A percentile compares a stretch with the other conserved stretches of the same genome.
These are phyloP conservation scores for Phytophthora brassicae DNA, from an alignment of 352 stramenopile genomes.

Conservation along the genomic window DNA sequence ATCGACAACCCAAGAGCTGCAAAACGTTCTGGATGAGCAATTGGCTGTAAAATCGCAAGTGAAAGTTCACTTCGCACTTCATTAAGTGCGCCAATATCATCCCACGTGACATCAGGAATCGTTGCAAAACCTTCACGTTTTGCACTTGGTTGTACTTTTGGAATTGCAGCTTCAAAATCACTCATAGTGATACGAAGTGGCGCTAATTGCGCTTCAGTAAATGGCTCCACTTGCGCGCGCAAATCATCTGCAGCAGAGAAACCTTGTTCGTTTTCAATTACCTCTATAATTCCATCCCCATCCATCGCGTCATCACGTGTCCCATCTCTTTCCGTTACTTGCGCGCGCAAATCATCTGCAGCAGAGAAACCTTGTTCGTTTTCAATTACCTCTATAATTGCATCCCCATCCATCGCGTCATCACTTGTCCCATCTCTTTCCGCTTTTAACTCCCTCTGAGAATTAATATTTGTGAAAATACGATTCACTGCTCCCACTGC, in stretches of 20 bases:
- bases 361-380: too few relatives aligned
- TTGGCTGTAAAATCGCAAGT: slow-evolving; percentile 97
- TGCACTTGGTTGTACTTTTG: slow-evolving; percentile 97
- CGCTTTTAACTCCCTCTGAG: slow-evolving; percentile 12
- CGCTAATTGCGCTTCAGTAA: slow-evolving; percentile 90
- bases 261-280: too few relatives aligned
- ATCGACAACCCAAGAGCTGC: slow-evolving; percentile 94
- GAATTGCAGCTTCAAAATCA: slow-evolving; percentile 96
- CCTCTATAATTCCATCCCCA: slow-evolving; percentile 10
- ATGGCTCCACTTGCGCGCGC: slow-evolving; percentile 66
- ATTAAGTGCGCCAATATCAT: slow-evolving; percentile 95
- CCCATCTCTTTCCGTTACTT: slow-evolving; percentile 25
- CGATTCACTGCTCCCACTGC: slow-evolving; percentile 97
- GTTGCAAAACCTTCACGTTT: slow-evolving; percentile 99
- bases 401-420: slow-evolving; percentile 25
- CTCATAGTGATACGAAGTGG: slow-evolving; percentile 95
- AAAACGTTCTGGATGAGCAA: slow-evolving; percentile 96
- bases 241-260: slow-evolving; percentile 68
- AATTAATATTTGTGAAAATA: slow-evolving; percentile 93
- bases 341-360: slow-evolving; percentile 65
- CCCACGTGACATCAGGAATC: slow-evolving; percentile 98
- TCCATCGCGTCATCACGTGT: slow-evolving; percentile 31
- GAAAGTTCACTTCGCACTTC: slow-evolving; percentile 95
- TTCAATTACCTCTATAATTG: too few relatives aligned
- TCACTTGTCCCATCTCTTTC: slow-evolving; percentile 21